A percentile compares a stretch with the other conserved stretches of the same genome.
phyloP scores from a whole-genome alignment of 441 rosid genomes.

The Populus hybrid region DNA sequence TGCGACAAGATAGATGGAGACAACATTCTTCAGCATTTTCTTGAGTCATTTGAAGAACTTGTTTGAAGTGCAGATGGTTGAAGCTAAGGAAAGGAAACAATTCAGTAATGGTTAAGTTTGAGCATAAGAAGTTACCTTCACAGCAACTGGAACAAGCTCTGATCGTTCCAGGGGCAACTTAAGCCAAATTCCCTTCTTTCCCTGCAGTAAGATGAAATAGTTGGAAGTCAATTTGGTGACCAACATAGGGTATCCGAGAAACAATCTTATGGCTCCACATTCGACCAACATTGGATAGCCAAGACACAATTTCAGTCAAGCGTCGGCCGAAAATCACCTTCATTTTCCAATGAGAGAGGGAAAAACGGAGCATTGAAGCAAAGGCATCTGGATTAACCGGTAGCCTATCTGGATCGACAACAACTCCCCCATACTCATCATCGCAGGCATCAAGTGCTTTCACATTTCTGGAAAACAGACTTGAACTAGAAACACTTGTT shows the following conservation, averaged over 20 bases:
- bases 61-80: neutral
- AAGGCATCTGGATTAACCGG: conserved; percentile 51
- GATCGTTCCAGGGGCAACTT: conserved; percentile 71
- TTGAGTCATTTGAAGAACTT: neutral
- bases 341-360: conserved; percentile 67
- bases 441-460: conserved; percentile 56
- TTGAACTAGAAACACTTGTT: conserved; percentile 30
- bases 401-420: conserved; percentile 63
- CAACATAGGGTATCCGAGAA: neutral
- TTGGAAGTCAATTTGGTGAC: neutral
- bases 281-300: neutral
- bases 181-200: conserved; percentile 90
- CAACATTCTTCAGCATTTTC: neutral
- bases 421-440: conserved; percentile 84
- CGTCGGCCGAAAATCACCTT: conserved; percentile 35
- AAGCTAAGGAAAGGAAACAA: neutral
- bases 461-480: conserved; percentile 31
- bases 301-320: neutral
- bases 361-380: conserved; percentile 51
- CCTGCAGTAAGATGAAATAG: conserved; percentile 37
- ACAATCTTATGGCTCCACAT: neutral
- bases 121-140: conserved; percentile 50
- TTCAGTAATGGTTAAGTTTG: neutral
- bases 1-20: neutral
- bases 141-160: conserved; percentile 79